Evolutionary conservation across 495 filamentous ascomycete species (phyloP).

Genomic region (Eremomyces bilateralis): DNA sequence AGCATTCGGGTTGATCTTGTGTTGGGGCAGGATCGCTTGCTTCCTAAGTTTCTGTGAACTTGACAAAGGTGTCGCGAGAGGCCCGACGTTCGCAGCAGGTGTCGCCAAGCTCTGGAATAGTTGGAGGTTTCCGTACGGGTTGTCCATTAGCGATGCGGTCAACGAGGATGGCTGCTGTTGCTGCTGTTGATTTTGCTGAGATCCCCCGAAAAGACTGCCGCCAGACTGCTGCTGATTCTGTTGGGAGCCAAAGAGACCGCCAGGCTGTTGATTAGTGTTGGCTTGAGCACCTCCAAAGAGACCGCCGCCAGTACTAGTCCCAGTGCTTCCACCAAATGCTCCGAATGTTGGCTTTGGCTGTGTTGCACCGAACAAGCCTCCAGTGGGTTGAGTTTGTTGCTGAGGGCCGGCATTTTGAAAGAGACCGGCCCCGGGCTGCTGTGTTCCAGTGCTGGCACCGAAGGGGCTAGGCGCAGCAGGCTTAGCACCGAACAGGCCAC

Average conservation of each 20-base stretch:
- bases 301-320: conserved; percentile 18
- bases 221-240: conserved; percentile 15
- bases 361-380: conserved; percentile 23
- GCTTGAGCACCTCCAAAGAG: conserved; percentile 12
- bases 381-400: conserved; percentile 27
- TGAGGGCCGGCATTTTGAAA: conserved; percentile 29
- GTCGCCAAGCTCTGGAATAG: conserved; percentile 52
- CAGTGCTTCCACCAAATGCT: background rate
- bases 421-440: conserved; percentile 18
- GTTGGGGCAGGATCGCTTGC: conserved; percentile 58
- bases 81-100: conserved; percentile 46
- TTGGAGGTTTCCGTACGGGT: conserved; percentile 64
- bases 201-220: conserved; percentile 38
- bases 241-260: conserved; percentile 16
- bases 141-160: conserved; percentile 23
- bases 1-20: conserved; percentile 67
- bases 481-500: conserved; percentile 40
- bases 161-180: conserved; percentile 18
- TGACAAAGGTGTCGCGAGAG: conserved; percentile 69
- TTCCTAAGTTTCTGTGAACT: conserved; percentile 49
- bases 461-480: conserved; percentile 19
- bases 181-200: conserved; percentile 27
- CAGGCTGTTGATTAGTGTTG: conserved; percentile 12
- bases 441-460: conserved; percentile 3
- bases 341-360: conserved; percentile 12